These are phyloP conservation scores for Stygiomarasmius scandens DNA, from an alignment of 1,284 basidiomycete genomes.

Conservation along the genomic window DNA sequence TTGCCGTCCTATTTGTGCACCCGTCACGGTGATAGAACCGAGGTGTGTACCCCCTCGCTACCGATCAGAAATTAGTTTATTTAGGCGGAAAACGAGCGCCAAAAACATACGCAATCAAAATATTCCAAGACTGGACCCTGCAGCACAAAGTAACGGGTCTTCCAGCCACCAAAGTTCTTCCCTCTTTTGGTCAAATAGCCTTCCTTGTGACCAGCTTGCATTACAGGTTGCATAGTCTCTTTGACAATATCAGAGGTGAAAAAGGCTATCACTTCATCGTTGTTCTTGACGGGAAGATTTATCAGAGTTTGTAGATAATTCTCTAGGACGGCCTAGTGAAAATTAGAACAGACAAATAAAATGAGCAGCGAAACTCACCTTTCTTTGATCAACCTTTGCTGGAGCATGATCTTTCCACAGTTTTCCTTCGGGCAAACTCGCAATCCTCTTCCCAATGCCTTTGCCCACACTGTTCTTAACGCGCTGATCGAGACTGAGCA, in stretches of 20 bases:
- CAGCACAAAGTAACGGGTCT: conserved; percentile 92
- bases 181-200: conserved; percentile 97
- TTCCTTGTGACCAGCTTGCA: conserved; percentile 87
- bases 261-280: conserved; percentile 90
- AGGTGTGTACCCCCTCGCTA: conserved; percentile 90
- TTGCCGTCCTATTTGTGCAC: conserved; percentile 82
- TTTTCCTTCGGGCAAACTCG: conserved; percentile 84
- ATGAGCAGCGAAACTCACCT: conserved; percentile 67
- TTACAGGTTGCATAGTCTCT: conserved; percentile 70
- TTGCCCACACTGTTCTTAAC: conserved; percentile 67
- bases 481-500: conserved; percentile 81
- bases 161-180: conserved; percentile 97
- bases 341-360: conserved; percentile 16
- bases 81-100: conserved; percentile 13
- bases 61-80: conserved; percentile 18
- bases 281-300: conserved; percentile 82
- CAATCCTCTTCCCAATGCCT: conserved; percentile 78
- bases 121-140: conserved; percentile 89
- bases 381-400: conserved; percentile 93
- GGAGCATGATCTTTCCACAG: conserved; percentile 97
- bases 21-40: conserved; percentile 84
- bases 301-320: conserved; percentile 88
- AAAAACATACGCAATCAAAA: conserved; percentile 83
- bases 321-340: conserved; percentile 73
- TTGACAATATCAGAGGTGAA: conserved; percentile 88